Percentiles rank a stretch among this genome's conserved stretches.
Evolutionary conservation across 148 eudicot species (phyloP).

Genomic region (Arctostaphylos glauca): DNA sequence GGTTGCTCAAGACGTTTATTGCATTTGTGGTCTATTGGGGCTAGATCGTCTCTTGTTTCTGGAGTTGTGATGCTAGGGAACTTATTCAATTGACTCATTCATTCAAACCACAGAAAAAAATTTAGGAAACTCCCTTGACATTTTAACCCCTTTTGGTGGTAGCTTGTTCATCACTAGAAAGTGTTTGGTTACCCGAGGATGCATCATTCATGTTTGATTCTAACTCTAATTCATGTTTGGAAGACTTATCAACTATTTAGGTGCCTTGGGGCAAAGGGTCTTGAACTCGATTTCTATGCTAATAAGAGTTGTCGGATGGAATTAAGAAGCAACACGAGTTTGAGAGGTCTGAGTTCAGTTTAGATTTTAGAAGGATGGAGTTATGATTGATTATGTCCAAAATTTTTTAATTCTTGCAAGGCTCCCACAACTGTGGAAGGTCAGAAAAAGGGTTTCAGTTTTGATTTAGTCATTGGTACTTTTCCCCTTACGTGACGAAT

Average conservation of each 20-base stretch:
- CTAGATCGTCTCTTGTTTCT: neutral
- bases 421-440: neutral
- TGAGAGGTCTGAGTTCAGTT: neutral
- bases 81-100: neutral
- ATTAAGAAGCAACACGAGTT: neutral
- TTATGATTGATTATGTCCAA: neutral
- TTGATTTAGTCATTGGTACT: neutral
- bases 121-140: neutral
- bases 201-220: neutral
- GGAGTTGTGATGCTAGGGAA: neutral
- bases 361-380: neutral
- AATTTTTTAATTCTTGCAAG: neutral
- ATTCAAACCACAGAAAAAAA: neutral
- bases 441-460: neutral
- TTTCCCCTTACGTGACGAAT: neutral
- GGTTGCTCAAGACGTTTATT: neutral
- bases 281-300: neutral
- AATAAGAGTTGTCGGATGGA: neutral
- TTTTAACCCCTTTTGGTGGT: neutral
- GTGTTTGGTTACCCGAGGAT: neutral
- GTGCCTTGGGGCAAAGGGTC: neutral
- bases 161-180: neutral
- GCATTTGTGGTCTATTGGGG: neutral
- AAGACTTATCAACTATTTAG: neutral
- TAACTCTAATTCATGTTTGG: neutral